Conservation (phyloP, 768 basidiomycete species). For the Grammothele lineata region DNA sequence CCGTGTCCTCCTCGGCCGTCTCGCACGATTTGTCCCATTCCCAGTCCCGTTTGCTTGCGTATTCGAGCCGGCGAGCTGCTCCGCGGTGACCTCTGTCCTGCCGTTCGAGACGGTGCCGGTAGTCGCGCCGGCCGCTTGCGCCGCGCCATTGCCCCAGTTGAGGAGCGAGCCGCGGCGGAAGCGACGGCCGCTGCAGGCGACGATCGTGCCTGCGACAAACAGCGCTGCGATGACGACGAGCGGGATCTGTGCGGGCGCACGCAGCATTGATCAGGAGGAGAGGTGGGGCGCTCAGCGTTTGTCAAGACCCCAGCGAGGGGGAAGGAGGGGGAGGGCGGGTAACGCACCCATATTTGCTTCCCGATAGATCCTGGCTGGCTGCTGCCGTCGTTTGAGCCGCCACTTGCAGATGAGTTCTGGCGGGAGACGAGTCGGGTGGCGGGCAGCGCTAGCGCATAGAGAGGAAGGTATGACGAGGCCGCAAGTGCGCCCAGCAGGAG, state of each 20-base stretch:
- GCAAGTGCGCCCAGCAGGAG: slow-evolving; percentile 1
- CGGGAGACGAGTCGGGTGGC: not conserved
- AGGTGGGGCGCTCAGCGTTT: no score
- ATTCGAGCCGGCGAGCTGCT: slow-evolving; percentile 47
- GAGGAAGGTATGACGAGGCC: not conserved
- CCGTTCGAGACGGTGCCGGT: slow-evolving; percentile 4
- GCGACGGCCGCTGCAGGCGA: slow-evolving; percentile 10
- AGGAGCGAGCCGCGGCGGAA: slow-evolving; percentile 1
- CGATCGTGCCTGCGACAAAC: slow-evolving; percentile 6
- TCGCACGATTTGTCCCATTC: slow-evolving; percentile 12
- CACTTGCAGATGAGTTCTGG: not conserved
- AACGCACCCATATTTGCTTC: slow-evolving; percentile 11
- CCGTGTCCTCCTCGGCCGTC: slow-evolving; percentile 43
- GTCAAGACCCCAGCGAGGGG: no score
- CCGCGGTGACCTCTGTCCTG: slow-evolving; percentile 46
- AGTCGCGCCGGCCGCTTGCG: slow-evolving; percentile 8
- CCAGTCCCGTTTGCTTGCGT: slow-evolving; percentile 19
- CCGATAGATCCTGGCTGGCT: no score
- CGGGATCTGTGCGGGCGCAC: slow-evolving; percentile 4
- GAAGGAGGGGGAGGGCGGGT: no score
- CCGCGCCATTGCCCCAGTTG: slow-evolving; percentile 5
- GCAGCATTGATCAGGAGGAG: no score
- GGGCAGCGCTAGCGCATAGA: no score
- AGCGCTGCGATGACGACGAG: slow-evolving; percentile 13
- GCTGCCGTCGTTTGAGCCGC: no score